Base-by-base conservation (phyloP, 1,284 basidiomycete species). In the Fistulina hepatica region DNA sequence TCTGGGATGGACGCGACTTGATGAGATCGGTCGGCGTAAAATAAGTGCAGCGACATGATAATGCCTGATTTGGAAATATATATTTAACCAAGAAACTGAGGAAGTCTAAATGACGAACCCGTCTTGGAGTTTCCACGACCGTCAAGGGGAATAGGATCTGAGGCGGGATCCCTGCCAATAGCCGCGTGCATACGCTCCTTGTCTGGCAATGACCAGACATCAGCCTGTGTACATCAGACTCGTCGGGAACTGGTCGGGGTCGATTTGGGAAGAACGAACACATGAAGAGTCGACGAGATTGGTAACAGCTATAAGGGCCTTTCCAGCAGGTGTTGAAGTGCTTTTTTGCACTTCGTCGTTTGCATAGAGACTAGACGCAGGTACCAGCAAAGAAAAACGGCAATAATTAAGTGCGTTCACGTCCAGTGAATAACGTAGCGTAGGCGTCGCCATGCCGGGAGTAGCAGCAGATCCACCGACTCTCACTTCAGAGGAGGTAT, bases 391-490 rank as follows among this genome's bases (percentile, higher is more conserved):
- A 4, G 28, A 31, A 13, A 93, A 91, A 1, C 79, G 74, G 58
- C 90, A 93, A 53, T 84, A 94, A 55, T 93, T 94, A 45, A 94
- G 66, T 2, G 89, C 76, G 54, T 94, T 95, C 42, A 90, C 78
- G 49, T 86, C 82, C 56, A 94, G 62, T 0, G 80, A 80, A 46
- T 76, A 78, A 3, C 59, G 51, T 5, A 85, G 52, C 5, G 52
- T 44, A 3, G 82, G 85, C 0, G 57, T 58, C 2, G 64, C 61
- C 9, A 69, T 56, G 11, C 60, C 67, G 2, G 69, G 62, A 32
- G 69, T 52, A 2, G 67, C 61, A 2, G 77, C 76, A 2, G 75
- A 71, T 8, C 73, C 71, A 19, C 71, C 76, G 7, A 76, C 57
- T n/a, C n/a, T n/a, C 21, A 61, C 58, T 34, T 54, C 54, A 8